Evolutionary conservation across 257 asterid species (phyloP).

Genomic region (Marsdenia floribunda): DNA sequence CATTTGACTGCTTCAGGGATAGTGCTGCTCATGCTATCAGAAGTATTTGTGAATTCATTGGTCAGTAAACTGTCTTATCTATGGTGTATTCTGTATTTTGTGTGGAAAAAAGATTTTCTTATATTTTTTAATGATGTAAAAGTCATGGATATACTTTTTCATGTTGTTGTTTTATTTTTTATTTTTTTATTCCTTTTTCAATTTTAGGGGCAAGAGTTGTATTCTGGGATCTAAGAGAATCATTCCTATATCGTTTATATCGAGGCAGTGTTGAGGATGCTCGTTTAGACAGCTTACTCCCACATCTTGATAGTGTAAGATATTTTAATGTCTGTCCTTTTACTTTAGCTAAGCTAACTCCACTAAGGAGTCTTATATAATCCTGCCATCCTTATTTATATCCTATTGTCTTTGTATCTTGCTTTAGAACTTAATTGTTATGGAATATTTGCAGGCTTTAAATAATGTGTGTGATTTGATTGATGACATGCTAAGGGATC

Average conservation of each 20-base stretch:
- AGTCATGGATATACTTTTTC: not conserved
- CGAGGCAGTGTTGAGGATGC: constrained; percentile 68
- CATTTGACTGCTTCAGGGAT: constrained; percentile 79
- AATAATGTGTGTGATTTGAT: constrained; percentile 64
- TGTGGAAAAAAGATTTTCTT: not conserved
- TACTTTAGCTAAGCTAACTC: constrained; percentile 1
- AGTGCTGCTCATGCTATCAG: constrained; percentile 68
- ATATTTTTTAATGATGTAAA: not conserved
- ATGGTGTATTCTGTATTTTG: not conserved
- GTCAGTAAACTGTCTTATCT: constrained; percentile 35
- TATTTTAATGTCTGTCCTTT: constrained; percentile 10
- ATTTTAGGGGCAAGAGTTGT: constrained; percentile 75
- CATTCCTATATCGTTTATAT: constrained; percentile 62
- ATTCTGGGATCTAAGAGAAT: constrained; percentile 91
- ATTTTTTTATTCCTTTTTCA: constrained; percentile 7
- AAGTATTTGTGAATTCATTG: constrained; percentile 61
- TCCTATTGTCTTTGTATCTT: not conserved
- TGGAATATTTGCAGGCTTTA: constrained; percentile 59
- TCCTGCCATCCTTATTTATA: not conserved
- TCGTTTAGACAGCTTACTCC: constrained; percentile 73
- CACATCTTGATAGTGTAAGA: constrained; percentile 75
- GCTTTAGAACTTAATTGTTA: not conserved
- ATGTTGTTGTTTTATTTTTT: too few species aligned
- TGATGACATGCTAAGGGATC: constrained; percentile 76
- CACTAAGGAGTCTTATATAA: not conserved